phyloP scores from a whole-genome alignment of 352 stramenopile species.

The Phytophthora hibernalis region DNA sequence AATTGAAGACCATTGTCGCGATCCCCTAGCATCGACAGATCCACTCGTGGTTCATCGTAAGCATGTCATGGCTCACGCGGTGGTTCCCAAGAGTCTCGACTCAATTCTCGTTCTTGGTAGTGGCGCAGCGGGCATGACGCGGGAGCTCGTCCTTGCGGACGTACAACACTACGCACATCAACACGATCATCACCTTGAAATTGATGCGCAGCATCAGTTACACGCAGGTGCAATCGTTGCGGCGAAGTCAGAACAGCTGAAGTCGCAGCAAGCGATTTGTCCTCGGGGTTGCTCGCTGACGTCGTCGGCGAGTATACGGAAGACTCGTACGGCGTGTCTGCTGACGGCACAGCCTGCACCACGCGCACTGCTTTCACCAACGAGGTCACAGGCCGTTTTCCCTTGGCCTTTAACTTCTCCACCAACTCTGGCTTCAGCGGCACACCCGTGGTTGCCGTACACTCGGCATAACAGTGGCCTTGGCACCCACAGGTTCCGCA shows the following conservation, averaged over 20 bases:
- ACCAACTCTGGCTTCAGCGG: not conserved
- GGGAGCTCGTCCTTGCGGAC: too few species aligned
- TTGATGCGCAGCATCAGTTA: too few species aligned
- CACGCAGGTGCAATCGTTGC: too few species aligned
- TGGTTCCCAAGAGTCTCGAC: not conserved
- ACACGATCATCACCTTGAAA: too few species aligned
- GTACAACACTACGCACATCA: too few species aligned
- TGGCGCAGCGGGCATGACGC: too few species aligned
- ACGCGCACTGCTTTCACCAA: not conserved
- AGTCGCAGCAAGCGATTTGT: too few species aligned
- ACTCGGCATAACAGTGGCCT: conserved; percentile 3
- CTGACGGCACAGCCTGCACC: not conserved
- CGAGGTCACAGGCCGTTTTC: not conserved
- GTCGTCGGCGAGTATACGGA: too few species aligned
- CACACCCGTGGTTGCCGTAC: not conserved
- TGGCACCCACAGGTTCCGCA: not conserved
- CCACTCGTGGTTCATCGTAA: not conserved
- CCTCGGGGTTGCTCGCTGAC: too few species aligned
- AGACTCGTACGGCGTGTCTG: not conserved
- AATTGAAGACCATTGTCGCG: not conserved
- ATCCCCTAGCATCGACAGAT: not conserved
- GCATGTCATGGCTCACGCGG: not conserved
- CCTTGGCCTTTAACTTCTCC: not conserved
- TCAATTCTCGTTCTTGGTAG: not conserved
- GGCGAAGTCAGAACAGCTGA: too few species aligned